Evolutionary conservation across 2,329 filamentous ascomycete species (phyloP).

Genomic region (Fusarium devonianum): DNA sequence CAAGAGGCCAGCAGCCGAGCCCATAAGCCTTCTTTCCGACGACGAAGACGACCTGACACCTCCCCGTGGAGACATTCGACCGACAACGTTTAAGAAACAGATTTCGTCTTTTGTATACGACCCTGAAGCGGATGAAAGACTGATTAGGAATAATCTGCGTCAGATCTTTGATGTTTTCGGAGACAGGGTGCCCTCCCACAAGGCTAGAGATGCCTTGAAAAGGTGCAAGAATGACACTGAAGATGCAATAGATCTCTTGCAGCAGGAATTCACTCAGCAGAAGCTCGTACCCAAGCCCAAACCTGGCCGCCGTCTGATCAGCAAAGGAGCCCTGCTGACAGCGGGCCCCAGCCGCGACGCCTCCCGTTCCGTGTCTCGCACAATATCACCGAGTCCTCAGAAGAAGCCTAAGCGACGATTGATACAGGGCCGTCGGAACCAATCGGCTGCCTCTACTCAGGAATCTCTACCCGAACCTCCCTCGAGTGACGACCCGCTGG

Average conservation of each 20-base stretch:
- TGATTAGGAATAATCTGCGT: conserved; percentile 46
- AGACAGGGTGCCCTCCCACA: conserved; percentile 41
- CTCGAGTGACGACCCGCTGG: conserved; percentile 47
- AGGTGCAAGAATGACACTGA: conserved; percentile 46
- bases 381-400: conserved; percentile 42
- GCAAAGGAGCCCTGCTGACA: conserved; percentile 41
- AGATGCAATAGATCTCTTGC: conserved; percentile 46
- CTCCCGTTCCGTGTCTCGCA: conserved; percentile 30
- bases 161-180: conserved; percentile 50
- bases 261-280: conserved; percentile 18
- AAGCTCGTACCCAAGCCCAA: conserved; percentile 31
- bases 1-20: conserved; percentile 49
- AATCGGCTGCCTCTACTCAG: conserved; percentile 35
- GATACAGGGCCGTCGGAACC: conserved; percentile 47
- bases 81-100: conserved; percentile 61
- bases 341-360: conserved; percentile 14
- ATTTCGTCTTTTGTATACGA: conserved; percentile 56
- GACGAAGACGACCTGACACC: conserved; percentile 57
- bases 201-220: conserved; percentile 46
- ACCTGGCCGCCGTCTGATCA: conserved; percentile 43
- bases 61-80: conserved; percentile 67
- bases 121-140: conserved; percentile 50
- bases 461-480: conserved; percentile 30
- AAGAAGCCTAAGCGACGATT: conserved; percentile 46
- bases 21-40: conserved; percentile 59